These are phyloP conservation scores for Blastobotrys proliferans DNA, from an alignment of 1,139 yeast species.

Conservation along the genomic window DNA sequence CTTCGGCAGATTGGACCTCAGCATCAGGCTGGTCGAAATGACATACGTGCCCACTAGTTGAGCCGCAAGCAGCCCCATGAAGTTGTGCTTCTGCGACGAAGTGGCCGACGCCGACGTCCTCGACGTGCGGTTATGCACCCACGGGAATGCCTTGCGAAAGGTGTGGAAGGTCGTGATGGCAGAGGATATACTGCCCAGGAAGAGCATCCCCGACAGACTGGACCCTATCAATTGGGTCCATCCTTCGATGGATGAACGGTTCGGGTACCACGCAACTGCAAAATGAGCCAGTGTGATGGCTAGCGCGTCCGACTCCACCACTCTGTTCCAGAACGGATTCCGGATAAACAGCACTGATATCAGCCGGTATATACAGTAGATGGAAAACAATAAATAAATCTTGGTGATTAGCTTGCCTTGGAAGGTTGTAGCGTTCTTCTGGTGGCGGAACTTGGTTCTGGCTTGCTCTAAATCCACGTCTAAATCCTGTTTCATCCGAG, in stretches of 20 bases:
- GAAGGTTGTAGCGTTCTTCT: constrained; percentile 30
- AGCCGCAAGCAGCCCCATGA: constrained; percentile 49
- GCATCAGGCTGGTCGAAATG: constrained; percentile 71
- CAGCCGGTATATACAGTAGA: constrained; percentile 64
- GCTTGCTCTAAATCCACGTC: constrained; percentile 31
- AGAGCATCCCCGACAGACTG: constrained; percentile 59
- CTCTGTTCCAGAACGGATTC: constrained; percentile 26
- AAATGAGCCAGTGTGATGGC: constrained; percentile 60
- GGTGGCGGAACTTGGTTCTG: constrained; percentile 27
- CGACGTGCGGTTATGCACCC: constrained; percentile 15
- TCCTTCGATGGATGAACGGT: constrained; percentile 41
- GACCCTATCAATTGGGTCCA: constrained; percentile 63
- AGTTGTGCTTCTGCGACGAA: constrained; percentile 1
- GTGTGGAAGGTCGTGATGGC: constrained; percentile 32
- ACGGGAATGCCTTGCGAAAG: constrained; percentile 31
- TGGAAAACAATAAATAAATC: constrained; percentile 42
- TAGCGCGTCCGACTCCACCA: constrained; percentile 26
- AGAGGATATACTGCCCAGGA: constrained; percentile 53
- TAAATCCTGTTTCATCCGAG: constrained; percentile 39
- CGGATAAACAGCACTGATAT: constrained; percentile 39
- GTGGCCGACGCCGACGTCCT: constrained; percentile 1
- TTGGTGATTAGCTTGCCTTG: constrained; percentile 30
- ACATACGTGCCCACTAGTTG: constrained; percentile 76
- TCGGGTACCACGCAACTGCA: constrained; percentile 22
- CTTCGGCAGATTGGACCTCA: constrained; percentile 69